Conservation (phyloP, 495 filamentous ascomycete genomes). For the Neurospora tetraspora region DNA sequence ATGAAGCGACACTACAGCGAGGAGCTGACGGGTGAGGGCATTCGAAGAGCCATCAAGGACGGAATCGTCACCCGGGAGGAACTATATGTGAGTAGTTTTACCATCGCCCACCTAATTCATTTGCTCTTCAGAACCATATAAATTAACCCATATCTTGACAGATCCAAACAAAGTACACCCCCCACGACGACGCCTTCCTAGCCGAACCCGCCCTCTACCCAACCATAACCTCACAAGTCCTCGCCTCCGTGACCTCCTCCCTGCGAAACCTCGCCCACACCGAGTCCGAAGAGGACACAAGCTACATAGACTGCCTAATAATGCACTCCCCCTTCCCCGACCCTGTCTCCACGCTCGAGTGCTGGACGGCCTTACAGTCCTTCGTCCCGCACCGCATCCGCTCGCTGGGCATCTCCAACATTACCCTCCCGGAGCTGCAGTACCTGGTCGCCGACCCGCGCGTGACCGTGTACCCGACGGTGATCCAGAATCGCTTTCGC, state of each 20-base stretch:
- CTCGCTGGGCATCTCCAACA: conserved; percentile 66
- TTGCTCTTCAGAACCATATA: conserved; percentile 1
- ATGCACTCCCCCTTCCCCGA: conserved; percentile 59
- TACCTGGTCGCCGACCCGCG: conserved; percentile 28
- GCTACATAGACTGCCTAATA: conserved; percentile 64
- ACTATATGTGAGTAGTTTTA: conserved; percentile 31
- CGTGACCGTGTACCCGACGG: conserved; percentile 31
- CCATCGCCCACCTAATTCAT: background rate
- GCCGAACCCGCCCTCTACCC: conserved; percentile 50
- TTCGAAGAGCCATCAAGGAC: conserved; percentile 47
- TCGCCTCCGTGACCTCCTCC: conserved; percentile 54
- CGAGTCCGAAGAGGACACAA: conserved; percentile 13
- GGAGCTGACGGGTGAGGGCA: conserved; percentile 54
- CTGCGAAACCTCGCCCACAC: conserved; percentile 49
- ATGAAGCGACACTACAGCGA: conserved; percentile 76
- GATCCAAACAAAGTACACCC: conserved; percentile 79
- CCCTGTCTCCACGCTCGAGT: conserved; percentile 48
- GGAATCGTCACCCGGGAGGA: conserved; percentile 49
- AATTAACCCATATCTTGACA: conserved; percentile 16
- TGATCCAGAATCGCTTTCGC: conserved; percentile 73
- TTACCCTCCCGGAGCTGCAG: conserved; percentile 41
- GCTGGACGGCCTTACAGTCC: conserved; percentile 51
- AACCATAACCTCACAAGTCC: conserved; percentile 50
- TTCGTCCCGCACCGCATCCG: conserved; percentile 55
- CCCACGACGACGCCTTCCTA: conserved; percentile 44